These are phyloP conservation scores for Oehlia diaphana DNA, from an alignment of 192 early-diverging fungal genomes.

Conservation along the genomic window DNA sequence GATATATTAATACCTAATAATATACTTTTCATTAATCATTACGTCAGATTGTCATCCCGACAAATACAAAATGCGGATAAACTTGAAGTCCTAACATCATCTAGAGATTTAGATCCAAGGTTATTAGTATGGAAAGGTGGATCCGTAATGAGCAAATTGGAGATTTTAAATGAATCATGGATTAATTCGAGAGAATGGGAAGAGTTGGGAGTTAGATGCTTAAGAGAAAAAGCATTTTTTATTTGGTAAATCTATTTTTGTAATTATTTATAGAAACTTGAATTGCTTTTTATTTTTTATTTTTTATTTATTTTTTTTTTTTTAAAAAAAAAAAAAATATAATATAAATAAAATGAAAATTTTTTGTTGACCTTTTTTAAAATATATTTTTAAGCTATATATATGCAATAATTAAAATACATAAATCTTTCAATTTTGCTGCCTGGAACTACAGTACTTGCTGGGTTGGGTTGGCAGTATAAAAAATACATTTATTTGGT, in stretches of 20 bases:
- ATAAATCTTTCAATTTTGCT: too few species aligned
- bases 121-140: conserved; percentile 89
- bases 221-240: conserved; percentile 67
- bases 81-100: conserved; percentile 71
- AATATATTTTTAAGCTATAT: too few species aligned
- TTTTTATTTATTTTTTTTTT: too few species aligned
- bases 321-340: too few species aligned
- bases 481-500: too few species aligned
- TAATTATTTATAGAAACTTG: not conserved
- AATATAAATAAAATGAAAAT: too few species aligned
- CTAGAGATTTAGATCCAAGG: conserved; percentile 81
- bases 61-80: conserved; percentile 47
- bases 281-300: too few species aligned
- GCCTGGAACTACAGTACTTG: too few species aligned
- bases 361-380: too few species aligned
- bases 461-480: too few species aligned
- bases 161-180: conserved; percentile 81
- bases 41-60: conserved; percentile 21
- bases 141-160: conserved; percentile 74
- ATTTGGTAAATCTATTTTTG: conserved; percentile 48
- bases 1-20: not conserved
- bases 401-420: too few species aligned
- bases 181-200: conserved; percentile 71
- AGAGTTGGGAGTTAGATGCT: conserved; percentile 61
- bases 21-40: not conserved